Evolutionary conservation across 352 stramenopile genomes (phyloP).

Genomic region (Pythium phragmitis): DNA sequence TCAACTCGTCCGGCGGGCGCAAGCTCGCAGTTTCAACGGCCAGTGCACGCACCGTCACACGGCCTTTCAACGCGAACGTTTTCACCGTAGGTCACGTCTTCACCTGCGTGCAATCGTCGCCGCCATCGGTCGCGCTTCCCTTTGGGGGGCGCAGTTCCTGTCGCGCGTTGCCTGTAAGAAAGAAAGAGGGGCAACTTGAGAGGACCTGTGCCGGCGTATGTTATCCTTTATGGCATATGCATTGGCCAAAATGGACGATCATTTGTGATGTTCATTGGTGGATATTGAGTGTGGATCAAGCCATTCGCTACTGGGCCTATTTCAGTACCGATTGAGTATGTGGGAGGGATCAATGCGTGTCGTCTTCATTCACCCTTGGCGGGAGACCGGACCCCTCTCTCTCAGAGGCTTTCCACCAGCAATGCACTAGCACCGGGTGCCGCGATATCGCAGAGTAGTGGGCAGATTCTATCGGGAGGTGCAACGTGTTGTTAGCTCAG

Average conservation of each 20-base stretch:
- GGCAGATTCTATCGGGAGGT: slow-evolving; percentile 53
- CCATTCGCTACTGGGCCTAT: too few relatives aligned
- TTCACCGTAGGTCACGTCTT: too few relatives aligned
- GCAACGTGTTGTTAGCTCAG: neutral
- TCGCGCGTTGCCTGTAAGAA: neutral
- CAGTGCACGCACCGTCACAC: too few relatives aligned
- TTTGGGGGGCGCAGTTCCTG: neutral
- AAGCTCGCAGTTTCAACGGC: too few relatives aligned
- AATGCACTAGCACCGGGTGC: neutral
- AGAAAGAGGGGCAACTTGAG: neutral
- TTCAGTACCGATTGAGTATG: too few relatives aligned
- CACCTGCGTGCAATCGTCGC: neutral
- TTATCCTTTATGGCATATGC: neutral
- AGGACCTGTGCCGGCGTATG: neutral
- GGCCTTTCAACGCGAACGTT: too few relatives aligned
- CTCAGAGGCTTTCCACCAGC: slow-evolving; percentile 2
- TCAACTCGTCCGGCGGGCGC: too few relatives aligned
- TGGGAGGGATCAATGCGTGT: neutral
- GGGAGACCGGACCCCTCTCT: neutral
- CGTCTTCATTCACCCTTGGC: neutral
- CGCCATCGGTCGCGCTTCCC: neutral
- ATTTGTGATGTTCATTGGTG: neutral
- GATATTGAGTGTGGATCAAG: neutral
- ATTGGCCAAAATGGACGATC: neutral
- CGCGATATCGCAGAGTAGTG: slow-evolving; percentile 57